Evolutionary conservation across 441 rosid genomes (phyloP), one percentile per base, ranked within the genome.

Genomic region (Kokia cookei): DNA sequence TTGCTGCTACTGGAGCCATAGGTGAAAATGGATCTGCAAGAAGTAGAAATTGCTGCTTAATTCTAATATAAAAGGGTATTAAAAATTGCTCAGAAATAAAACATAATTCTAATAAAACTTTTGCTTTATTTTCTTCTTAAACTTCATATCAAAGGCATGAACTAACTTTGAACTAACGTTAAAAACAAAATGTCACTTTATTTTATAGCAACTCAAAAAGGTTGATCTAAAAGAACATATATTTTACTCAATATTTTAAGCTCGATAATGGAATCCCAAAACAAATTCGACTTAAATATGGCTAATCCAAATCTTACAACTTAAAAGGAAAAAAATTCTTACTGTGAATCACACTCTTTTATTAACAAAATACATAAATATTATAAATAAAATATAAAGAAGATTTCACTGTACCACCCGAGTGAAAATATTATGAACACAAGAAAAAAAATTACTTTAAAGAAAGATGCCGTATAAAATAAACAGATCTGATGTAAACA

Each of bases 1-100:
- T 5, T 69, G 61, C 75, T 62, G 88, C 72, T 17, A 70, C 79
- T 27, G 86, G 88, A 70, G 96, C 92, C 98, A 92, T 94, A n/a
- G 65, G 48, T 59, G 50, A 74, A 77, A 77, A 13, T 7, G 14
- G 65, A 84, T 80, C 90, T 84, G 86, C 78, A 81, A 73, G 59
- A 75, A 61, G 59, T 0, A 67, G 64, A 72, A 73, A 58, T 57
- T 40, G 26, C 5, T 40, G 2, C 58, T 72, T 45, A 6, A 69
- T 35, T 35, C 63, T 69, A 13, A 37, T 13, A 22, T 17, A 35
- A 19, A 54, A 37, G 50, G 50, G 45, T 32, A 51, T 2, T 51
- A 2, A 54, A n/a, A 54, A 35, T 37, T 9, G 10, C 11, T 40
- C 14, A 19, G 17, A 53, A 37, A 32, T 5, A 35, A 12, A 54